Conservation (phyloP, 1,284 basidiomycete species). For the Austroboletus niveus region DNA sequence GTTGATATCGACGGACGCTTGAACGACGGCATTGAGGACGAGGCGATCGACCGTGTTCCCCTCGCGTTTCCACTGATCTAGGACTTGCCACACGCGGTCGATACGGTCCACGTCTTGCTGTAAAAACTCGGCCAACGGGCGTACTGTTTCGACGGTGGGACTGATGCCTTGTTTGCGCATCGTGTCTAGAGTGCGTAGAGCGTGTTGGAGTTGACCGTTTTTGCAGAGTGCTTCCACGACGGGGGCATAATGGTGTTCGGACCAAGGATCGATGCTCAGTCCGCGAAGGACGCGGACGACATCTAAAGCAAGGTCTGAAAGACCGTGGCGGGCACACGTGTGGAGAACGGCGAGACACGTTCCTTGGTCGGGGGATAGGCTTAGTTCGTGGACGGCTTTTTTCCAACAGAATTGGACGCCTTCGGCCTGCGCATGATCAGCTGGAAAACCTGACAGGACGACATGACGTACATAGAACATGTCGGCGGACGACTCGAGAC, state of each 20-base stretch:
- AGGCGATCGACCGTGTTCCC: constrained; percentile 53
- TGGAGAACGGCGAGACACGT: constrained; percentile 66
- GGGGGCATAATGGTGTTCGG: constrained; percentile 69
- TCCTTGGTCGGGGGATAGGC: constrained; percentile 71
- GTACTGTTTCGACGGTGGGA: constrained; percentile 46
- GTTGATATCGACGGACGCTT: constrained; percentile 56
- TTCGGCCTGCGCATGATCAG: constrained; percentile 46
- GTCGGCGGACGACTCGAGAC: constrained; percentile 57
- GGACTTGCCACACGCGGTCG: constrained; percentile 62
- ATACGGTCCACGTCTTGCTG: constrained; percentile 49
- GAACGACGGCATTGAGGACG: constrained; percentile 65
- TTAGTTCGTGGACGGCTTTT: constrained; percentile 49
- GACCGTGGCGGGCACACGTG: constrained; percentile 69
- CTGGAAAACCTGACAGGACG: not conserved
- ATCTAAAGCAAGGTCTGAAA: constrained; percentile 65
- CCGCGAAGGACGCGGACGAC: constrained; percentile 55
- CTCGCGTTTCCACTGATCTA: constrained; percentile 60
- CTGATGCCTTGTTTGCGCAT: constrained; percentile 53
- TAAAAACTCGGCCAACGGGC: constrained; percentile 53
- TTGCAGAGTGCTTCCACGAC: constrained; percentile 63
- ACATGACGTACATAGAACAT: constrained; percentile 55
- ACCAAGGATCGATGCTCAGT: constrained; percentile 46
- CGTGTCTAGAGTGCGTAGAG: constrained; percentile 50
- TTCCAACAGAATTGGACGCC: constrained; percentile 68
- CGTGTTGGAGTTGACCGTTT: constrained; percentile 53